A percentile compares a stretch with the other conserved stretches of the same genome.
Conservation (phyloP, 106 monocot genomes). For the Alisma plantagoaquatica region DNA sequence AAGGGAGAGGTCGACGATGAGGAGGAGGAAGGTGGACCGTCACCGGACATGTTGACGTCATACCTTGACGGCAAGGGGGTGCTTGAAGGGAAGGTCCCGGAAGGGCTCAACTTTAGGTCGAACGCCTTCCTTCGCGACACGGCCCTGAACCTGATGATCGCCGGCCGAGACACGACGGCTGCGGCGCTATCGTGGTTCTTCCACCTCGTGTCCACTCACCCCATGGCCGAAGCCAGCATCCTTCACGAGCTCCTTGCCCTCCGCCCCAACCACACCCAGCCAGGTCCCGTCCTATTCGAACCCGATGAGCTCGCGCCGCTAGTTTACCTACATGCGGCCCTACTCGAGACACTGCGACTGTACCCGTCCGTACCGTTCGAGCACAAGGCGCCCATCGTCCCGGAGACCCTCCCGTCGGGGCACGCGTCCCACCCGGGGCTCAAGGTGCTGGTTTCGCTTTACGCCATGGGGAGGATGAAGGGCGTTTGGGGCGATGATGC, state of each 20-base stretch:
- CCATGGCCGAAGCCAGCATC: conserved; percentile 40
- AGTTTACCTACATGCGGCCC: conserved; percentile 40
- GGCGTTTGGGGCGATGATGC: conserved; percentile 60
- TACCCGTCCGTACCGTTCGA: conserved; percentile 59
- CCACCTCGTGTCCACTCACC: conserved; percentile 33
- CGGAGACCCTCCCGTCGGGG: conserved; percentile 47
- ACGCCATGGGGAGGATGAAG: conserved; percentile 59
- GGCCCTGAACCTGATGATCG: conserved; percentile 39
- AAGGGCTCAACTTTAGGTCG: background rate
- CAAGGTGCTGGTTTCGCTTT: conserved; percentile 31
- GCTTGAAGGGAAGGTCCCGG: background rate
- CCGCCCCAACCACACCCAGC: background rate
- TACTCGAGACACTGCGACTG: conserved; percentile 47
- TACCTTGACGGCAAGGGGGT: conserved; percentile 17
- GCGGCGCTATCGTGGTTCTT: conserved; percentile 50
- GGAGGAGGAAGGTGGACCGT: background rate
- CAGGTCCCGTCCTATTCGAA: conserved; percentile 1
- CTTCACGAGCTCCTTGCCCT: conserved; percentile 25
- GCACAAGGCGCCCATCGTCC: conserved; percentile 20
- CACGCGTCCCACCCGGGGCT: background rate
- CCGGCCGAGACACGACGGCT: conserved; percentile 40
- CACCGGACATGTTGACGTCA: conserved; percentile 27
- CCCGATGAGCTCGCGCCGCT: conserved; percentile 2
- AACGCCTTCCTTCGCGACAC: conserved; percentile 46
- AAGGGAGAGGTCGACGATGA: background rate